A percentile compares a stretch with the other conserved stretches of the same genome.
Evolutionary conservation across 2,329 filamentous ascomycete species (phyloP).

Genomic region (Aspergillus chevalieri): DNA sequence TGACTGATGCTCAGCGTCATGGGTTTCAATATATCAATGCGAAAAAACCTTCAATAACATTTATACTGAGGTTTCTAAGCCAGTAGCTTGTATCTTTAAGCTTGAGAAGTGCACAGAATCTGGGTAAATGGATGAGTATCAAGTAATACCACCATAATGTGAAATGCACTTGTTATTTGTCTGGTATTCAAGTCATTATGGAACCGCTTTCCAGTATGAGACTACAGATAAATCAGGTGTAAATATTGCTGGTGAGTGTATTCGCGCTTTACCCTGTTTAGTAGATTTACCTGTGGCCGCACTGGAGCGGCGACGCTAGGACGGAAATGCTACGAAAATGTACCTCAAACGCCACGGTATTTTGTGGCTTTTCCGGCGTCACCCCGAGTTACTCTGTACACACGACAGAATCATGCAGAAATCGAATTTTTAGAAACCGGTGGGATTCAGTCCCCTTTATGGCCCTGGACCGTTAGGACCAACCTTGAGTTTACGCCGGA

Average conservation of each 20-base stretch:
- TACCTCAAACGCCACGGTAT: background rate
- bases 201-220: too few species aligned
- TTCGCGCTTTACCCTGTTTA: background rate
- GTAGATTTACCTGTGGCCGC: background rate
- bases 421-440: too few species aligned
- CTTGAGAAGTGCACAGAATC: background rate
- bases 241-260: background rate
- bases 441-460: too few species aligned
- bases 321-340: background rate
- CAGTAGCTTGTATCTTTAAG: background rate
- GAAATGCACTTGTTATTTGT: background rate
- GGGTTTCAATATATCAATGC: background rate
- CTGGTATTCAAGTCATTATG: background rate
- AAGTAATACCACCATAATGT: background rate
- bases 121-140: background rate
- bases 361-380: background rate
- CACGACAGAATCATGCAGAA: too few species aligned
- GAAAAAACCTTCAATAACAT: background rate
- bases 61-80: background rate
- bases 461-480: too few species aligned
- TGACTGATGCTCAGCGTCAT: too few species aligned
- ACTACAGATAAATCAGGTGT: too few species aligned
- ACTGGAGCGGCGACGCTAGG: background rate
- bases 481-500: too few species aligned
- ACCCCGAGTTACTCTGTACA: background rate